These are phyloP conservation scores for Triadica sebifera DNA, from an alignment of 345 rosid genomes.

Conservation along the genomic window DNA sequence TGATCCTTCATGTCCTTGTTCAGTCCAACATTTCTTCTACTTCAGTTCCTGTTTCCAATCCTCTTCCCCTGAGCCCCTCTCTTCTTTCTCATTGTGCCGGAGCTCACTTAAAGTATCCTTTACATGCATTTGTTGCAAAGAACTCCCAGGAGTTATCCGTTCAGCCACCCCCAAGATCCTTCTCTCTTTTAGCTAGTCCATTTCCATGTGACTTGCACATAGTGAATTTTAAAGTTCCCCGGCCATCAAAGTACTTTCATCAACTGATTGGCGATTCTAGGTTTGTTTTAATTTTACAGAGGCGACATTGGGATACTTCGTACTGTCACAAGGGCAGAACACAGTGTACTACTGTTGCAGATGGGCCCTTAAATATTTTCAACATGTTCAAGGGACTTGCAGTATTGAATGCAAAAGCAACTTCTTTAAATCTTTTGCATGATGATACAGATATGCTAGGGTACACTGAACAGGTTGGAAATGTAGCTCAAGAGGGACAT, in stretches of 20 bases:
- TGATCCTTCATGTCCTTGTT: conserved; percentile 62
- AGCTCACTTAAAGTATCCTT: conserved; percentile 80
- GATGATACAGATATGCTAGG: conserved; percentile 76
- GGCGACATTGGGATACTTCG: conserved; percentile 76
- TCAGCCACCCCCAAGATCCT: conserved; percentile 47
- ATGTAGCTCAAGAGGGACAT: conserved; percentile 59
- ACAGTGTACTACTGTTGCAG: conserved; percentile 55
- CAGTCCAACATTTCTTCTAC: conserved; percentile 70
- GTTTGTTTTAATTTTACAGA: conserved; percentile 64
- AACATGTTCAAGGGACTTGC: conserved; percentile 70
- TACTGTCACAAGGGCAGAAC: conserved; percentile 59
- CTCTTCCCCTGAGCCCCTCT: conserved; percentile 67
- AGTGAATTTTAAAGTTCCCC: conserved; percentile 79
- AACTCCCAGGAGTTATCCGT: conserved; percentile 59
- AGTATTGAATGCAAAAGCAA: conserved; percentile 57
- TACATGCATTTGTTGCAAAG: conserved; percentile 76
- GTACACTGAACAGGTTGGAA: conserved; percentile 54
- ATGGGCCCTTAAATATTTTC: conserved; percentile 65
- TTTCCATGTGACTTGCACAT: conserved; percentile 90
- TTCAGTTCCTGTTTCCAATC: conserved; percentile 38
- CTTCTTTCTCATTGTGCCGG: conserved; percentile 74
- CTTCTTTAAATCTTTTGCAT: conserved; percentile 86
- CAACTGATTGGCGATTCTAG: conserved; percentile 50
- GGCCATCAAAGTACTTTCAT: conserved; percentile 66
- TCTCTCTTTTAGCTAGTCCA: conserved; percentile 68